Evolutionary conservation across 2,329 filamentous ascomycete species (phyloP).

Genomic region (Microdochium paspali): DNA sequence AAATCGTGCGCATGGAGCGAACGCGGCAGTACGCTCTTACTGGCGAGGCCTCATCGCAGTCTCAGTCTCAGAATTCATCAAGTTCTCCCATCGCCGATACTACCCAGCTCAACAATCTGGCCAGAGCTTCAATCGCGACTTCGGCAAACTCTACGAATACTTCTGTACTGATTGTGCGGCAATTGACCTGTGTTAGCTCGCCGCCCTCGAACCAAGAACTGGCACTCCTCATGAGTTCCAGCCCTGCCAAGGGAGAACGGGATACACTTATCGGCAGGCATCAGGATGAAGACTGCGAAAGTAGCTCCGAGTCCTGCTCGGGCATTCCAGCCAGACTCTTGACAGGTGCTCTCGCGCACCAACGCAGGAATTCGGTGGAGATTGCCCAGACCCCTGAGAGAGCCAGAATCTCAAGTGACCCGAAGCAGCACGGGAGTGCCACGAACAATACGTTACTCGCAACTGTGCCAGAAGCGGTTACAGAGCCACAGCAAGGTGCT

Average conservation of each 20-base stretch:
- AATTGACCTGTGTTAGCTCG: constrained; percentile 6
- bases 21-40: constrained; percentile 8
- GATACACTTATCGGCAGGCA: not conserved
- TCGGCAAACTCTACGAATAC: constrained; percentile 10
- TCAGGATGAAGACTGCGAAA: not conserved
- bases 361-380: not conserved
- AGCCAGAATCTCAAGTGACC: no score
- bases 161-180: constrained; percentile 10
- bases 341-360: no score
- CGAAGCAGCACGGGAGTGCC: no score
- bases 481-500: no score
- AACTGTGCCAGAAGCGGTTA: no score
- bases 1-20: constrained; percentile 3
- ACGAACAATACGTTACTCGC: no score
- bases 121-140: constrained; percentile 1
- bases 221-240: constrained; percentile 11
- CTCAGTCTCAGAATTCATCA: not conserved
- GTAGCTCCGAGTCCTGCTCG: constrained; percentile 4
- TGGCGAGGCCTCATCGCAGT: constrained; percentile 1
- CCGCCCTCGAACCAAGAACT: constrained; percentile 14
- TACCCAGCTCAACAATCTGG: not conserved
- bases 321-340: constrained; percentile 2
- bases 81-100: not conserved
- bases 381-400: not conserved
- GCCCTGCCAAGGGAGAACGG: constrained; percentile 5